Evolutionary conservation across 2,329 filamentous ascomycete genomes (phyloP).

Genomic region (Colletotrichum sp.): DNA sequence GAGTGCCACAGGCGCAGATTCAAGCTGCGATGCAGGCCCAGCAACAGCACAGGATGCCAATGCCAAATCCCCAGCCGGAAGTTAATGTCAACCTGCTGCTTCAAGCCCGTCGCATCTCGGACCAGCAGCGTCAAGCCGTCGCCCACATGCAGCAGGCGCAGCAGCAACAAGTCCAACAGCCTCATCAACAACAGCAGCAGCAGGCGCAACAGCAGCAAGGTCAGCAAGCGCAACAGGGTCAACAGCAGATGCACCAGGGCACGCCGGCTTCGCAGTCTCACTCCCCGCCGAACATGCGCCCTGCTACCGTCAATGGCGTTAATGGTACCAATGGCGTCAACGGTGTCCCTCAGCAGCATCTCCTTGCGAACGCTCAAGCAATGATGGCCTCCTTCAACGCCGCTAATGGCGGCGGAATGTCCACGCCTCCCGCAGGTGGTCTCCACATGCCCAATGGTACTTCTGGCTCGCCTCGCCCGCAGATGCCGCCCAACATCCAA

Average conservation of each 20-base stretch:
- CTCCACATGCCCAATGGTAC: slow-evolving; percentile 52
- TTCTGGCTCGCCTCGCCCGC: slow-evolving; percentile 51
- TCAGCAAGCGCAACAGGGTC: slow-evolving; percentile 43
- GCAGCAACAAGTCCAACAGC: slow-evolving; percentile 43
- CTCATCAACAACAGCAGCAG: slow-evolving; percentile 55
- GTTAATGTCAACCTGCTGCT: slow-evolving; percentile 62
- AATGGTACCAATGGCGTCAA: slow-evolving; percentile 48
- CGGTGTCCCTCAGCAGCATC: slow-evolving; percentile 56
- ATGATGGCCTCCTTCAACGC: slow-evolving; percentile 57
- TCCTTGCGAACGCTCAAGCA: slow-evolving; percentile 56
- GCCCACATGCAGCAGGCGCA: slow-evolving; percentile 43
- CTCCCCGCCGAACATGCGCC: slow-evolving; percentile 48
- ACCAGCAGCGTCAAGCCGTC: slow-evolving; percentile 63
- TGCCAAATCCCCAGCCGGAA: slow-evolving; percentile 53
- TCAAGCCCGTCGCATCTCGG: slow-evolving; percentile 70
- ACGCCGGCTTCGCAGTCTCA: slow-evolving; percentile 33
- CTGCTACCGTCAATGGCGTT: slow-evolving; percentile 30
- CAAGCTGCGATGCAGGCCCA: slow-evolving; percentile 57
- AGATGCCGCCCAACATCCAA: slow-evolving; percentile 51
- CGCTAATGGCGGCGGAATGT: slow-evolving; percentile 46
- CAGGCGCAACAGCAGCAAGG: slow-evolving; percentile 43
- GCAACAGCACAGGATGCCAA: slow-evolving; percentile 63
- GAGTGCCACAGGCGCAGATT: slow-evolving; percentile 73
- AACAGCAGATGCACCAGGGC: slow-evolving; percentile 29
- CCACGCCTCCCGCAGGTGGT: slow-evolving; percentile 48